Evolutionary conservation across 352 stramenopile genomes (phyloP).

Genomic region (Aphanomyces cochlioides): DNA sequence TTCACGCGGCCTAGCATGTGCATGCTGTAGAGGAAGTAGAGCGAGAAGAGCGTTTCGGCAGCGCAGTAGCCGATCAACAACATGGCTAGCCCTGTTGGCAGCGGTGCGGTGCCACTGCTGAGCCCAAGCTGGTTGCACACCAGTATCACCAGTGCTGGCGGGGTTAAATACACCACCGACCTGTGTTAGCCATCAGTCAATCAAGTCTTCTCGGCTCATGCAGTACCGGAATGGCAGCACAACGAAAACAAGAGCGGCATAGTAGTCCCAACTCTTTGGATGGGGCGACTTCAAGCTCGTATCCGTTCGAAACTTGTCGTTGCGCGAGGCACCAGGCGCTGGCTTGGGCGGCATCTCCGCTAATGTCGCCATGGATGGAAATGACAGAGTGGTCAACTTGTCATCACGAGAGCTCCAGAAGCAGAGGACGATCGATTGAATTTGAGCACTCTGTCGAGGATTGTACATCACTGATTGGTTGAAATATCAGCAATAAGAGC

Average conservation of each 20-base stretch:
- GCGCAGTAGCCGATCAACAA: background rate
- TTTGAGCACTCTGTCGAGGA: no score
- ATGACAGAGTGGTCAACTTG: no score
- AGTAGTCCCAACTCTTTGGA: background rate
- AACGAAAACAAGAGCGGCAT: background rate
- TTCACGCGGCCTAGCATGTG: background rate
- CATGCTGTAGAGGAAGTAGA: background rate
- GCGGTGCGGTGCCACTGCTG: background rate
- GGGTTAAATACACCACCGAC: background rate
- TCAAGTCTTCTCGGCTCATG: no score
- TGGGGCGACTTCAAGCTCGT: background rate
- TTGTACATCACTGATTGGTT: no score
- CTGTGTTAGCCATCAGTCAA: background rate
- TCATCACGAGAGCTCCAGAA: no score
- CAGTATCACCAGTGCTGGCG: background rate
- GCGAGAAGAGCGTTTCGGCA: conserved; percentile 9
- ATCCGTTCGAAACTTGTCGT: no score
- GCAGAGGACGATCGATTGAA: no score
- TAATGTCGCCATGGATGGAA: no score
- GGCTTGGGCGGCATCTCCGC: no score
- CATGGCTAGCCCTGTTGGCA: background rate
- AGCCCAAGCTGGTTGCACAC: background rate
- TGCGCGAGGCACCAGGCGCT: no score
- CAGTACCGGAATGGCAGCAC: background rate
- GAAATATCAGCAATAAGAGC: no score